These are phyloP conservation scores for Hemileccinum impolitum DNA, from an alignment of 768 basidiomycete genomes.

Conservation along the genomic window DNA sequence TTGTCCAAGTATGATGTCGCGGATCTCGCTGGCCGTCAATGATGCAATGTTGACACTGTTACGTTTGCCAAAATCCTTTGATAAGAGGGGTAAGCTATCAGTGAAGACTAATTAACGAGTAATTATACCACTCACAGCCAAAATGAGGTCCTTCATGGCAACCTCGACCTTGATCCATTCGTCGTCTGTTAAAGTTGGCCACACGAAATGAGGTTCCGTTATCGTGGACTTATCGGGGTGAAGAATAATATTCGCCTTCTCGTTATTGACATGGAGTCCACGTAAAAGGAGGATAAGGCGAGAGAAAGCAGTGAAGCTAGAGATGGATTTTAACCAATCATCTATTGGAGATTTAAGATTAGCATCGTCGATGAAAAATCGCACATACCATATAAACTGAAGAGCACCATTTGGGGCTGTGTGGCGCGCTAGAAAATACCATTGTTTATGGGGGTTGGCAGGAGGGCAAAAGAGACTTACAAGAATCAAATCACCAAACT, in stretches of 20 bases:
- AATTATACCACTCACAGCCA: constrained; percentile 51
- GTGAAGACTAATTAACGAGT: background rate
- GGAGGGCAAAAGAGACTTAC: constrained; percentile 34
- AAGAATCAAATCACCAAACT: constrained; percentile 96
- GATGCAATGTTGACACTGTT: constrained; percentile 99
- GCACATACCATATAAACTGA: constrained; percentile 83
- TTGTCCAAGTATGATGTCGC: constrained; percentile 98
- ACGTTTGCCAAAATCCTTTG: constrained; percentile 93
- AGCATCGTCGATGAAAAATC: background rate
- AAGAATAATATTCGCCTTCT: constrained; percentile 98
- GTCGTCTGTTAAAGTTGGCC: constrained; percentile 90
- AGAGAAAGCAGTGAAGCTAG: constrained; percentile 98
- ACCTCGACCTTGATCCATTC: constrained; percentile 99
- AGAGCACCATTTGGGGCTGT: constrained; percentile 98
- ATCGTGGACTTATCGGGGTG: constrained; percentile 97
- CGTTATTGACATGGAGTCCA: constrained; percentile 97
- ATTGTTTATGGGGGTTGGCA: background rate
- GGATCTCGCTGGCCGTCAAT: constrained; percentile 91
- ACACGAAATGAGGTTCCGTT: constrained; percentile 96
- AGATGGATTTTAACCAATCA: constrained; percentile 99
- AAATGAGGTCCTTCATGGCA: constrained; percentile 95
- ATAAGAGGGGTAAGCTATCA: constrained; percentile 14
- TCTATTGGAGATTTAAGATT: constrained; percentile 43
- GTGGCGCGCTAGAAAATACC: constrained; percentile 67
- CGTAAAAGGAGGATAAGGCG: constrained; percentile 95